These are phyloP conservation scores for Fusarium begoniae DNA, from an alignment of 2,329 filamentous ascomycete species.

Conservation along the genomic window DNA sequence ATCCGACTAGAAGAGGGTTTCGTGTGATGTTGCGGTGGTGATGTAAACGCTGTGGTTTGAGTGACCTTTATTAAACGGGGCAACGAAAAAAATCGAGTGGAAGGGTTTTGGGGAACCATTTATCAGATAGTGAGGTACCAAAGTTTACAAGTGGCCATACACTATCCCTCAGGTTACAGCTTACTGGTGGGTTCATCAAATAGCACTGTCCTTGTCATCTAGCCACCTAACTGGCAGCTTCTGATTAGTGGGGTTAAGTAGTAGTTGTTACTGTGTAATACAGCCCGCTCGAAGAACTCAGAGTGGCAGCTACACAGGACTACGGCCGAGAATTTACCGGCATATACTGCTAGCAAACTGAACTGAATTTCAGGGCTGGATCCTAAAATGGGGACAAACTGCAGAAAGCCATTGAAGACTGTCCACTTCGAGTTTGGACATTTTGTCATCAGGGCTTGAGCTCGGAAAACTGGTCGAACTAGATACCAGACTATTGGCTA, in stretches of 20 bases:
- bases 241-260: constrained; percentile 34
- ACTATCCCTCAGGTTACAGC: constrained; percentile 11
- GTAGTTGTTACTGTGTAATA: background rate
- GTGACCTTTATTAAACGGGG: constrained; percentile 39
- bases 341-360: background rate
- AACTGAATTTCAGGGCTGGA: constrained; percentile 46
- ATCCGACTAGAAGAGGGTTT: constrained; percentile 33
- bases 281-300: constrained; percentile 4
- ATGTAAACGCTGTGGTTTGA: constrained; percentile 42
- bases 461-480: background rate
- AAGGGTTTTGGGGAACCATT: constrained; percentile 46
- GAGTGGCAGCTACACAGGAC: background rate
- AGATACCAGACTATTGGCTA: constrained; percentile 26
- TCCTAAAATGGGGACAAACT: constrained; percentile 43
- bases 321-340: constrained; percentile 46
- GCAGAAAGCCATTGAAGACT: constrained; percentile 25
- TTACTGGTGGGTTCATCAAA: constrained; percentile 4
- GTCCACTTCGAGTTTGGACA: constrained; percentile 2
- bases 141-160: constrained; percentile 10
- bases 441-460: constrained; percentile 2
- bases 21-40: constrained; percentile 44
- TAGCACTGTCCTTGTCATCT: constrained; percentile 30
- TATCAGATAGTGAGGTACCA: constrained; percentile 43
- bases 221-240: constrained; percentile 14
- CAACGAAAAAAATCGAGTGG: constrained; percentile 46